Evolutionary conservation across 768 basidiomycete species (phyloP).

Genomic region (Russula griseocarnosa): DNA sequence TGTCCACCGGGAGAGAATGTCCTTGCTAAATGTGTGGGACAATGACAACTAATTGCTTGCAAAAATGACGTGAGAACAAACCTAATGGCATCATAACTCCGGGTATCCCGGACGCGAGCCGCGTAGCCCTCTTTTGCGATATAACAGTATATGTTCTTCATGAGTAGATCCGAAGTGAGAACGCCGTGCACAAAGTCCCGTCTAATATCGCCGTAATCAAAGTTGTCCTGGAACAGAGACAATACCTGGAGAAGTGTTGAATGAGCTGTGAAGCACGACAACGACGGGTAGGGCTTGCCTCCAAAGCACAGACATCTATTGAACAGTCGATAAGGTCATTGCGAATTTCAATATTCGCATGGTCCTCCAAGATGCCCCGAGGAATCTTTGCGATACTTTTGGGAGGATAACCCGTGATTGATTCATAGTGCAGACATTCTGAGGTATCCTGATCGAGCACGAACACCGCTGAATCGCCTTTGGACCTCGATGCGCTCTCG

Average conservation of each 20-base stretch:
- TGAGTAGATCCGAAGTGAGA: conserved; percentile 87
- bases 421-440: conserved; percentile 83
- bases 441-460: conserved; percentile 71
- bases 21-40: conserved; percentile 54
- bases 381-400: conserved; percentile 62
- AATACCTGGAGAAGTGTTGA: conserved; percentile 61
- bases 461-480: conserved; percentile 72
- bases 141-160: conserved; percentile 92
- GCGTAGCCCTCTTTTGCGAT: conserved; percentile 87
- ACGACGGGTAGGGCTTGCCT: conserved; percentile 42
- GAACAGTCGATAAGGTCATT: conserved; percentile 85
- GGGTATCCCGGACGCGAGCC: conserved; percentile 88
- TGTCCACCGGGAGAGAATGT: conserved; percentile 89
- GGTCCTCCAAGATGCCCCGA: conserved; percentile 66
- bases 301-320: conserved; percentile 92
- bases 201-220: conserved; percentile 91
- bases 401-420: conserved; percentile 64
- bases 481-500: conserved; percentile 45
- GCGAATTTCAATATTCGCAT: conserved; percentile 79
- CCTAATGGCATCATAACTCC: conserved; percentile 88
- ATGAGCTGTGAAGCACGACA: neutral
- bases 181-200: conserved; percentile 93
- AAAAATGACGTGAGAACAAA: conserved; percentile 32
- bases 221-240: conserved; percentile 96
- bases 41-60: neutral